phyloP scores from a whole-genome alignment of 1,284 basidiomycete genomes.

The Trametes pubescens region DNA sequence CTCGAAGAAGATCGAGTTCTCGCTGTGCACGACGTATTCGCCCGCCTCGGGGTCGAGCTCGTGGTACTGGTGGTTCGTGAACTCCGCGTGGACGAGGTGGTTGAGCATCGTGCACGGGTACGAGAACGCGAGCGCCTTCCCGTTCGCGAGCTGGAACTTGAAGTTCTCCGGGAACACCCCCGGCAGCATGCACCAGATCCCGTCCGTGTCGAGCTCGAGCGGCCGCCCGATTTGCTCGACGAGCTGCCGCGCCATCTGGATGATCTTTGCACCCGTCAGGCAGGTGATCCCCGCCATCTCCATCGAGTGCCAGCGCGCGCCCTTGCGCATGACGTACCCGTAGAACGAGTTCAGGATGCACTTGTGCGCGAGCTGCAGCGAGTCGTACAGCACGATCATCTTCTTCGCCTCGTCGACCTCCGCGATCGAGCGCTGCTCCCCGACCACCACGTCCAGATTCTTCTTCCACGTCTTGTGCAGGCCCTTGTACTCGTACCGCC shows the following conservation, averaged over 20 bases:
- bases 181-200: conserved; percentile 99
- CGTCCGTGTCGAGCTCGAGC: conserved; percentile 98
- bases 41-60: conserved; percentile 88
- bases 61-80: conserved; percentile 99
- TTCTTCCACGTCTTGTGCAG: conserved; percentile 99
- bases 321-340: conserved; percentile 99
- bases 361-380: conserved; percentile 99
- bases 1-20: conserved; percentile 99
- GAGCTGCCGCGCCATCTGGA: conserved; percentile 98
- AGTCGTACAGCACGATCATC: conserved; percentile 99
- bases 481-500: conserved; percentile 99
- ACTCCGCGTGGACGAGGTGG: conserved; percentile 94
- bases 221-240: conserved; percentile 98
- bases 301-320: conserved; percentile 99
- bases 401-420: conserved; percentile 98
- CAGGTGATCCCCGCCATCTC: conserved; percentile 99
- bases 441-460: conserved; percentile 84
- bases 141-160: conserved; percentile 89
- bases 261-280: conserved; percentile 98
- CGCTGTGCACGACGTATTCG: conserved; percentile 88
- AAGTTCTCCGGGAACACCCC: conserved; percentile 99
- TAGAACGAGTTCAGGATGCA: conserved; percentile 99
- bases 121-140: conserved; percentile 92
- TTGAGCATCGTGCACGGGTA: conserved; percentile 99
- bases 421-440: conserved; percentile 75